Evolutionary conservation across 2,329 filamentous ascomycete genomes (phyloP), one percentile per base, ranked within the genome.

Genomic region (Sodiomyces alkalinus): DNA sequence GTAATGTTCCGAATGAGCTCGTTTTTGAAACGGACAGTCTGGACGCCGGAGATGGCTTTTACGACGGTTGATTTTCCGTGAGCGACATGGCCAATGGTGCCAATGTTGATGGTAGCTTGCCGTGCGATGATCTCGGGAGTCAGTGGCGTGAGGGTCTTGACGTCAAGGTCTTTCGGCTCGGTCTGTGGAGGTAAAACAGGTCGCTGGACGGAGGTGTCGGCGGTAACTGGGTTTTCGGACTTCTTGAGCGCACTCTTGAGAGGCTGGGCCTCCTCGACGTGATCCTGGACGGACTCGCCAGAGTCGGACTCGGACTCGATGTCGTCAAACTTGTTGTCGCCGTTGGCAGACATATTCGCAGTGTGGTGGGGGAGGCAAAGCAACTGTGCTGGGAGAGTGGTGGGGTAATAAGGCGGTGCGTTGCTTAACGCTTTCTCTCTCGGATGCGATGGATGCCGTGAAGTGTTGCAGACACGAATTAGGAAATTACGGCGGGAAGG

Each of bases 1-100:
- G 90, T 98, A 50, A 98, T 98, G 58, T 98, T 98, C 50, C 90
- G 73, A 62, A 96, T 92, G 60, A 94, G 64, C 62, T 98, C 90
- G 64, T 96, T 98, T 79, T 98, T 98, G 70, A 98, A 98, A 44
- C 90, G 75, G 50, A 98, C 90, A 12, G 90, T 98, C 69, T 98
- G 90, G 39, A 98, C 90, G 38, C 90, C 90, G 2, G 90, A 96
- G 47, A 98, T 96, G 46, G 90, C 90, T 69, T 98, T 98, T 46
- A 98, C 90, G 28, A 98, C 90, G 14, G 90, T 98, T 36, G 83
- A 93, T 58, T 96, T 96, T 52, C 87, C 87, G 79, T 96, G 87
- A 50, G 90, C 90, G 67, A 96, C 87, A 56, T 96, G 90, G 32
- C 87, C 87, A 56, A 98, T 96, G 36, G 90, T 94, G 40, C 87